phyloP scores from a whole-genome alignment of 108 stramenopile genomes.

The Skeletonema tropicum region DNA sequence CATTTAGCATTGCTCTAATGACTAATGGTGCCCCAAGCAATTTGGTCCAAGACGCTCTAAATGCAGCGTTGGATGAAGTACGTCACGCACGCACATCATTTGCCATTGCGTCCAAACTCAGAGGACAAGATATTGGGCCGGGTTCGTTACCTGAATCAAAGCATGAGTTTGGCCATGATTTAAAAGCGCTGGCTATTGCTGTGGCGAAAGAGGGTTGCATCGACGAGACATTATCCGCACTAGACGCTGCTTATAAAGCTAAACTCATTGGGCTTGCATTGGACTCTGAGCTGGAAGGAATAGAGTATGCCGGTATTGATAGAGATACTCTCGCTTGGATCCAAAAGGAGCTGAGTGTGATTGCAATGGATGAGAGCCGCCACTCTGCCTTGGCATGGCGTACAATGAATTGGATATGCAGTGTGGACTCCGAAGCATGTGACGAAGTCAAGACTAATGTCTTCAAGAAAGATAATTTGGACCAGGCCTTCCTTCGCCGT shows the following conservation, averaged over 20 bases:
- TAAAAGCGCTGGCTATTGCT: constrained; percentile 51
- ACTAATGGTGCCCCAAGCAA: constrained; percentile 57
- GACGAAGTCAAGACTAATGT: constrained; percentile 36
- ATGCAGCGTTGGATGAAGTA: constrained; percentile 59
- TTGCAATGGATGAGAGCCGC: constrained; percentile 55
- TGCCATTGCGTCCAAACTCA: constrained; percentile 46
- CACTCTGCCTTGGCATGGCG: constrained; percentile 64
- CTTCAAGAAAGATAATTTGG: constrained; percentile 26
- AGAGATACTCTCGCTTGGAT: constrained; percentile 23
- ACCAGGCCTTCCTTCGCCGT: constrained; percentile 7
- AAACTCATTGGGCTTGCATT: constrained; percentile 16
- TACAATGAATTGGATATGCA: constrained; percentile 58
- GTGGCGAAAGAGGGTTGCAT: constrained; percentile 61
- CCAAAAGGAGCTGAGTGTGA: constrained; percentile 33
- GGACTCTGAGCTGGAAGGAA: not conserved
- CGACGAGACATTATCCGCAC: constrained; percentile 61
- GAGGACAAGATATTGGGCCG: constrained; percentile 41
- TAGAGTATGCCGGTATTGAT: constrained; percentile 31
- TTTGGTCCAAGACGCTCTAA: constrained; percentile 54
- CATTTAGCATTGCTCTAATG: constrained; percentile 62
- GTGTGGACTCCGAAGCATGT: constrained; percentile 48
- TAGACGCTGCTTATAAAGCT: constrained; percentile 40
- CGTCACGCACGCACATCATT: constrained; percentile 59
- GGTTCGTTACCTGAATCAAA: constrained; percentile 48
- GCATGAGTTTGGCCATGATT: constrained; percentile 45